Base-by-base conservation (phyloP, 768 basidiomycete genomes). In the Boletus tomentosulus region DNA sequence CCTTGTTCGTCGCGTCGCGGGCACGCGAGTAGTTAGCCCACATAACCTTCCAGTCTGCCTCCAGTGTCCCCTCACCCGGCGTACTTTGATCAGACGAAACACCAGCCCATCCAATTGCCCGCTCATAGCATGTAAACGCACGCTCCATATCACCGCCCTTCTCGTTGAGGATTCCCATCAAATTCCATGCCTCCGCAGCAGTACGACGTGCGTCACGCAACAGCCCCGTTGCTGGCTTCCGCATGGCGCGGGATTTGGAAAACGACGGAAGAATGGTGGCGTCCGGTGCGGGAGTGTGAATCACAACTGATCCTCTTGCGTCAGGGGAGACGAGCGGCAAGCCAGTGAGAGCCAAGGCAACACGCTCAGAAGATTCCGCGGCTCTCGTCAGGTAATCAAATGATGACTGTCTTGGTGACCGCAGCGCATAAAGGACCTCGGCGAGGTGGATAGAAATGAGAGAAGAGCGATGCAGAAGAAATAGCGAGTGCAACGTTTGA, bases 121-220 rank as follows among this genome's bases (percentile, higher is more conserved):
- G 80, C 60, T 84, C 79, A 61, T 86, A 91, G 65, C 83, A 88
- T 42, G 76, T 73, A 7, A 87, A 63, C 8, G 85, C 85, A 33
- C 55, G 60, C 45, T 71, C 58, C 57, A 68, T 58, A 7, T 73
- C 69, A 47, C 52, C 67, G 51, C 44, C 67, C 56, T 60, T 54
- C 62, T 89, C 85, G n/a, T 76, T 74, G 8, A 91, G 70, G 38
- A 88, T 71, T 12, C 89, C 89, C 66, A 84, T 74, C 56, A 90
- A 71, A 62, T 82, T 85, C 86, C 87, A 90, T 6, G 87, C 81
- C 67, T 89, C 85, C 1, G 85, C 84, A 15, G 87, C 83, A 27
- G 85, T 82, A 43, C 86, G 74, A 15, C 85, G 78, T 16, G 89
- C 79, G 63, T 90, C 86, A 28, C 84, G 81, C 50, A 90, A 75